Base-by-base conservation (phyloP, 176 grass and related monocot genomes). In the Alloteropsis semialata region DNA sequence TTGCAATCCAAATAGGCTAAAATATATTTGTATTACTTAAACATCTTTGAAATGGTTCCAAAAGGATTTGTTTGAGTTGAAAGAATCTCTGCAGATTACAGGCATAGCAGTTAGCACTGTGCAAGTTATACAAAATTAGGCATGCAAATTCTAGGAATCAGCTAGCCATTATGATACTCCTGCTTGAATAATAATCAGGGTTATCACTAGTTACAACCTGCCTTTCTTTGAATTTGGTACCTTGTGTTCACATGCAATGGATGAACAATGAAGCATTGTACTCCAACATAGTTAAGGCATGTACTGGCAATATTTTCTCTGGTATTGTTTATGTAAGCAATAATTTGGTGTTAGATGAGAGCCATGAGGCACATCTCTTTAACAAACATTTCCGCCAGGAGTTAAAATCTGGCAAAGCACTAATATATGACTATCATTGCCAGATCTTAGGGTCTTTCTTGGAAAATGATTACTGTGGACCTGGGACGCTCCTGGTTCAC, bases 401-500 rank as follows among this genome's bases (percentile, higher is more conserved):
- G 28, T 24, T 59, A 10, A 36, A 58, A 33, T 19, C 61, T n/a
- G 22, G 12, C 41, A 36, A 22, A 32, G 17, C 37, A 76, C 38
- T 78, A 55, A 83, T 3, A 8, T 58, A 32, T 80, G 39, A 17
- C 79, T 84, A 11, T 77, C 62, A 22, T 48, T 84, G 29, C 2
- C 89, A 99, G 93, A 93, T 99, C 48, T 62, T 92, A 25, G 75
- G 82, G 17, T 74, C 37, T 3, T 96, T 94, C 85, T 79, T 96
- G 76, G 72, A 77, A 60, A 83, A 68, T 1, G 89, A 96, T 71
- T 96, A 99, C 72, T 86, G 96, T 3, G 89, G 96, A 49, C 93
- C 91, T 8, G 93, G 96, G 6, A 96, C 96, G 36, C 86, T 99
- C 48, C 76, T 96, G 69, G 89, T 99, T 51, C 83, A 92, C 50